A percentile compares a stretch with the other conserved stretches of the same genome.
phyloP scores from a whole-genome alignment of 1,139 yeast genomes.

The Kodamaea ohmeri region DNA sequence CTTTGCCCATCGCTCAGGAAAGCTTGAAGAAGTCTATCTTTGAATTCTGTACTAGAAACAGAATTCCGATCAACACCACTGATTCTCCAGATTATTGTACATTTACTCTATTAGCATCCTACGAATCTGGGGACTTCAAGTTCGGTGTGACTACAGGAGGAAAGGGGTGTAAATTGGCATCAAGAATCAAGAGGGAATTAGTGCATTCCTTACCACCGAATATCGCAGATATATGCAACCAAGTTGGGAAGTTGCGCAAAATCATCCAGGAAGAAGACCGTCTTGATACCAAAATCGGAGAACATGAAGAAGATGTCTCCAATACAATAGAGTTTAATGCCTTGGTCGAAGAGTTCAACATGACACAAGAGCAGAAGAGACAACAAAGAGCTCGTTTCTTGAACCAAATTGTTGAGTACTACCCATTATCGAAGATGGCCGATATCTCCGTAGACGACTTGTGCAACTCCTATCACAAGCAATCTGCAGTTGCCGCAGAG shows the following conservation, averaged over 20 bases:
- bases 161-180: conserved; percentile 85
- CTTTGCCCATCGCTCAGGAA: conserved; percentile 31
- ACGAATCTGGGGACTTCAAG: conserved; percentile 70
- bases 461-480: conserved; percentile 34
- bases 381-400: conserved; percentile 76
- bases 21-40: conserved; percentile 39
- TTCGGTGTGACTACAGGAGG: conserved; percentile 85
- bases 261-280: conserved; percentile 56
- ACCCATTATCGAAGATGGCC: conserved; percentile 68
- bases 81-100: conserved; percentile 73
- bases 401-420: conserved; percentile 87
- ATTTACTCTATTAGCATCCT: conserved; percentile 73
- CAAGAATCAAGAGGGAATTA: conserved; percentile 74
- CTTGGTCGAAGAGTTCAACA: conserved; percentile 59
- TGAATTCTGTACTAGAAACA: conserved; percentile 49
- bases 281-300: conserved; percentile 41
- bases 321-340: conserved; percentile 57
- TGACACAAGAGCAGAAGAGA: conserved; percentile 51
- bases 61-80: conserved; percentile 81
- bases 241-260: conserved; percentile 64
- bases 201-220: conserved; percentile 64
- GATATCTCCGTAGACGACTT: conserved; percentile 57
- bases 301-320: conserved; percentile 68
- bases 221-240: conserved; percentile 64
- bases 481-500: conserved; percentile 5